Evolutionary conservation across 2,329 filamentous ascomycete genomes (phyloP).

Genomic region (Rhinocladiella similis): DNA sequence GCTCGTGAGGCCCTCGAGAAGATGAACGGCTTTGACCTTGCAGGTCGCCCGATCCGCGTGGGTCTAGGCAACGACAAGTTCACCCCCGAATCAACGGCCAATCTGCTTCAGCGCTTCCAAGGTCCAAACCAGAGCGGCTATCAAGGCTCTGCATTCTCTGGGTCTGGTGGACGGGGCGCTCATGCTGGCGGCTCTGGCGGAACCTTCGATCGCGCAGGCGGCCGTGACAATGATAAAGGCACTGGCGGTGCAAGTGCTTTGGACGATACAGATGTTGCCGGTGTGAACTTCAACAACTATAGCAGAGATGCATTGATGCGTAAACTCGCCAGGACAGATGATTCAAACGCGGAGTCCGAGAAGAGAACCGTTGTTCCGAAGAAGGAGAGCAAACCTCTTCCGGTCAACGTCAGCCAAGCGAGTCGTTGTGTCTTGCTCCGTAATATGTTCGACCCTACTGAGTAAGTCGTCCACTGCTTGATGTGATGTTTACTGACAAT

Average conservation of each 20-base stretch:
- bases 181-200: slow-evolving; percentile 70
- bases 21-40: slow-evolving; percentile 99
- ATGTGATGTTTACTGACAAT: slow-evolving; percentile 36
- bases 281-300: slow-evolving; percentile 99
- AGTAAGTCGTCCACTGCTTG: slow-evolving; percentile 63
- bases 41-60: slow-evolving; percentile 94
- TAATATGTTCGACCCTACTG: slow-evolving; percentile 90
- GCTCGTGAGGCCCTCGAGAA: slow-evolving; percentile 95
- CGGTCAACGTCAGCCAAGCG: slow-evolving; percentile 85
- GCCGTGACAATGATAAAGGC: slow-evolving; percentile 83
- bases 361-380: slow-evolving; percentile 74
- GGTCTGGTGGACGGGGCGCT: slow-evolving; percentile 80
- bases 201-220: slow-evolving; percentile 86
- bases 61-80: slow-evolving; percentile 99
- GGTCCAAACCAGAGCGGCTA: slow-evolving; percentile 66
- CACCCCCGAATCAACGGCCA: slow-evolving; percentile 92
- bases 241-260: slow-evolving; percentile 88
- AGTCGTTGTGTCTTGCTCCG: slow-evolving; percentile 91
- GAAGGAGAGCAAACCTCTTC: slow-evolving; percentile 74
- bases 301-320: slow-evolving; percentile 98
- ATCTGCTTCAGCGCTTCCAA: slow-evolving; percentile 87
- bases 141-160: slow-evolving; percentile 89
- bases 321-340: slow-evolving; percentile 95
- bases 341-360: slow-evolving; percentile 64
- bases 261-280: slow-evolving; percentile 95